Evolutionary conservation across 257 asterid species (phyloP).

Genomic region (Vinca minor): DNA sequence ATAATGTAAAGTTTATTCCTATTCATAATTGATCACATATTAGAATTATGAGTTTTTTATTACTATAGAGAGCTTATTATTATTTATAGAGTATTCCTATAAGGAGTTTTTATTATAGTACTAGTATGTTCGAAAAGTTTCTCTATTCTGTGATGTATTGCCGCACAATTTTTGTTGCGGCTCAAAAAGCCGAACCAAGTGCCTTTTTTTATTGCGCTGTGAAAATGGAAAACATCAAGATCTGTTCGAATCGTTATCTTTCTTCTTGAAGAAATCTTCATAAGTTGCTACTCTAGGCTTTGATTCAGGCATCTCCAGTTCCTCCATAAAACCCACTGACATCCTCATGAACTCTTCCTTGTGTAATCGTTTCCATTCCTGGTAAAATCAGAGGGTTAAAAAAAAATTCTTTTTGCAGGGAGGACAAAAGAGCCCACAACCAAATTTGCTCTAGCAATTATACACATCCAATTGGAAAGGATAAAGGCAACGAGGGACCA

Average conservation of each 20-base stretch:
- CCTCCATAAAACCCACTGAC: conserved; percentile 49
- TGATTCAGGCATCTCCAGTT: conserved; percentile 45
- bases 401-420: background rate
- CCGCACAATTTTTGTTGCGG: too few relatives aligned
- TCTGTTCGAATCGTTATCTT: conserved; percentile 14
- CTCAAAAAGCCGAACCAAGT: too few relatives aligned
- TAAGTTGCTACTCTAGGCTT: conserved; percentile 43
- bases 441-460: background rate
- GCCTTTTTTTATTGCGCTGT: background rate
- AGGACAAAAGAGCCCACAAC: background rate
- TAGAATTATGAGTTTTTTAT: too few relatives aligned
- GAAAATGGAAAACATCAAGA: background rate
- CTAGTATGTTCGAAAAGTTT: too few relatives aligned
- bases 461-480: background rate
- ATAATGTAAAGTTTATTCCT: too few relatives aligned
- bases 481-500: background rate
- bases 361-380: conserved; percentile 70
- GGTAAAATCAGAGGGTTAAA: background rate
- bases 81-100: too few relatives aligned
- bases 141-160: too few relatives aligned
- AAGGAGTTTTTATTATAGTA: too few relatives aligned
- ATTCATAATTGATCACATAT: too few relatives aligned
- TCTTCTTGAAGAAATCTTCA: conserved; percentile 33
- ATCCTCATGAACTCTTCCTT: conserved; percentile 52
- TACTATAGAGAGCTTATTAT: too few relatives aligned